These are phyloP conservation scores for Calonectria hongkongensis DNA, from an alignment of 2,329 filamentous ascomycete species.

Conservation along the genomic window DNA sequence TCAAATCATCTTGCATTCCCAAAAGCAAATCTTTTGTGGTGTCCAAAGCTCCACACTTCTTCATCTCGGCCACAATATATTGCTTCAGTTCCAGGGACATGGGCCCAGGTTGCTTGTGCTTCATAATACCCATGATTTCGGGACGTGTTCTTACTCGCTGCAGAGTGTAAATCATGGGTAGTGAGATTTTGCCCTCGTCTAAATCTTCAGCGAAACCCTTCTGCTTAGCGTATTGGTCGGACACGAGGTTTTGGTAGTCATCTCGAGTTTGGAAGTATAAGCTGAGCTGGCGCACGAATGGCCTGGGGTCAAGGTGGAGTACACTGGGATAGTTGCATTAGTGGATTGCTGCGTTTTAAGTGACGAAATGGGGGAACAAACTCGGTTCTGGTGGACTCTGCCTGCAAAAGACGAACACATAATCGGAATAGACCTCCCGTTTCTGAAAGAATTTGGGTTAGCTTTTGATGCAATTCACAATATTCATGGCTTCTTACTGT, in stretches of 20 bases:
- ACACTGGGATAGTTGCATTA: neutral
- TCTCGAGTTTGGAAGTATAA: conserved; percentile 14
- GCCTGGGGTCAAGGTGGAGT: conserved; percentile 2
- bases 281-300: conserved; percentile 17
- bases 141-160: neutral
- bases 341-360: neutral
- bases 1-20: conserved; percentile 6
- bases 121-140: conserved; percentile 14
- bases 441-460: neutral
- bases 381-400: conserved; percentile 9
- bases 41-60: conserved; percentile 7
- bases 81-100: conserved; percentile 16
- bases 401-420: conserved; percentile 10
- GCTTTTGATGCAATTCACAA: neutral
- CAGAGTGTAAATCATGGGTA: conserved; percentile 14
- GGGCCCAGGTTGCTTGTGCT: conserved; percentile 10
- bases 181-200: conserved; percentile 8
- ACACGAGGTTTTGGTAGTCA: conserved; percentile 1
- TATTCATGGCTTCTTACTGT: neutral
- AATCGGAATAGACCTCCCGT: conserved; percentile 1
- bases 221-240: conserved; percentile 9
- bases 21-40: neutral
- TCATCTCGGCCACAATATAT: conserved; percentile 10
- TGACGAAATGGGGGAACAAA: neutral
- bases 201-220: conserved; percentile 13